These are phyloP conservation scores for Rutidosis leptorrhynchoides DNA, from an alignment of 129 eudicot genomes.

Conservation along the genomic window DNA sequence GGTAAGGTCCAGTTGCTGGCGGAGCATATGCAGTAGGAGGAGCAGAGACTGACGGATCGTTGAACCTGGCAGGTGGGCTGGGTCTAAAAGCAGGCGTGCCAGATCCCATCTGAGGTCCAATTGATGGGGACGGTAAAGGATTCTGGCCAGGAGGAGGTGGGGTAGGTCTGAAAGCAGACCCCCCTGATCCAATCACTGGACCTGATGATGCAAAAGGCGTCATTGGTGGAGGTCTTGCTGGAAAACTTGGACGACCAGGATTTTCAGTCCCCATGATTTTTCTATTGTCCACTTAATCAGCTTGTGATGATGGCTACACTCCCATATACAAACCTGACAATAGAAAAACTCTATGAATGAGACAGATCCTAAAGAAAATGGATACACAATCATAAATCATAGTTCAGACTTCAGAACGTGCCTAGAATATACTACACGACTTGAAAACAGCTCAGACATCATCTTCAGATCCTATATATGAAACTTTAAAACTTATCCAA, in stretches of 20 bases:
- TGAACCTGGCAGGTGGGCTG: conserved; percentile 45
- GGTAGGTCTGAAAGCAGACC: conserved; percentile 57
- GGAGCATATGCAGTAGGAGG: conserved; percentile 56
- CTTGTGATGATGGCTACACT: too few species aligned
- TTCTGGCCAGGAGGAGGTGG: conserved; percentile 25
- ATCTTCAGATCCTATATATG: too few species aligned
- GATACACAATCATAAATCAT: too few species aligned
- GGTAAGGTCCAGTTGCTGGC: conserved; percentile 58
- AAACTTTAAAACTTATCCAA: too few species aligned
- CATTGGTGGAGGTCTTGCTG: conserved; percentile 53
- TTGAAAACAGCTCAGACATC: too few species aligned
- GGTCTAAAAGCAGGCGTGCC: conserved; percentile 57
- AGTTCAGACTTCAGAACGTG: too few species aligned
- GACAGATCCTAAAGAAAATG: too few species aligned
- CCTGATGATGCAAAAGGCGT: conserved; percentile 70
- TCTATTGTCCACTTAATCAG: too few species aligned
- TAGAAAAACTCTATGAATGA: too few species aligned
- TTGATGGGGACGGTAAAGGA: neutral
- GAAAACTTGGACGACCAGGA: conserved; percentile 52
- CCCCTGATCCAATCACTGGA: conserved; percentile 64
- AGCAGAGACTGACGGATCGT: too few species aligned
- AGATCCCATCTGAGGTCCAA: conserved; percentile 49
- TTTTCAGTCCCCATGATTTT: conserved; percentile 97
- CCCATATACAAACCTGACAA: too few species aligned
- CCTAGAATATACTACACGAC: too few species aligned